Evolutionary conservation across 305 asterid genomes (phyloP), one percentile per base, ranked within the genome.

Genomic region (Rubia tinctorum): DNA sequence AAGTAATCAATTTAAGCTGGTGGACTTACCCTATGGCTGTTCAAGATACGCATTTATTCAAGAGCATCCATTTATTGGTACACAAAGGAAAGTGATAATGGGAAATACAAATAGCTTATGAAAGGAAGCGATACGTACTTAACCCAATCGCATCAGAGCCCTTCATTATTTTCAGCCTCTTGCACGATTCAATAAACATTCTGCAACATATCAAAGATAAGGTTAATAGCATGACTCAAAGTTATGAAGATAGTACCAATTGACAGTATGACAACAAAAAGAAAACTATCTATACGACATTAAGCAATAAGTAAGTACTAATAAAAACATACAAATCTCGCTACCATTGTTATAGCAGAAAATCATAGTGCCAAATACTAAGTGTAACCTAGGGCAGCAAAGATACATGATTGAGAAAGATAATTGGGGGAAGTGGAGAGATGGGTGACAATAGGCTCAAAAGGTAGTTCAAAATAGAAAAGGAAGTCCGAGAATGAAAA

Each of bases 81-180:
- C 55, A 43, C 18, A 6, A 51, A 45, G 39, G 34, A 59, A 56
- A 55, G 17, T 17, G 20, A 37, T 23, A 34, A 34, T 49, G 18
- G 65, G 15, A 59, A 27, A 51, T 47, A n/a, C 8, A 20, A 45
- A 45, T 27, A 34, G 23, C 18, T 34, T 51, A 4, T 22, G 56
- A 34, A 23, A 66, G 22, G 63, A 49, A 42, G 23, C n/a, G 66
- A 47, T 56, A 44, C 83, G 77, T 74, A 90, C 97, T 95, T 80
- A 91, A 80, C 76, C 97, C 97, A 80, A 91, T 91, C 56, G 95
- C 97, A 84, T 91, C 97, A 74, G 93, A 80, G 42, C 97, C 95
- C 80, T 89, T 91, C 93, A 91, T 89, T 80, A 91, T 91, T 77
- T 91, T 89, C 82, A 91, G 89, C 87, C 90, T 86, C 86, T 84